Percentiles rank a stretch among this genome's conserved stretches.
These are phyloP conservation scores for Boletus vinaceobasis DNA, from an alignment of 768 basidiomycete genomes.

Conservation along the genomic window DNA sequence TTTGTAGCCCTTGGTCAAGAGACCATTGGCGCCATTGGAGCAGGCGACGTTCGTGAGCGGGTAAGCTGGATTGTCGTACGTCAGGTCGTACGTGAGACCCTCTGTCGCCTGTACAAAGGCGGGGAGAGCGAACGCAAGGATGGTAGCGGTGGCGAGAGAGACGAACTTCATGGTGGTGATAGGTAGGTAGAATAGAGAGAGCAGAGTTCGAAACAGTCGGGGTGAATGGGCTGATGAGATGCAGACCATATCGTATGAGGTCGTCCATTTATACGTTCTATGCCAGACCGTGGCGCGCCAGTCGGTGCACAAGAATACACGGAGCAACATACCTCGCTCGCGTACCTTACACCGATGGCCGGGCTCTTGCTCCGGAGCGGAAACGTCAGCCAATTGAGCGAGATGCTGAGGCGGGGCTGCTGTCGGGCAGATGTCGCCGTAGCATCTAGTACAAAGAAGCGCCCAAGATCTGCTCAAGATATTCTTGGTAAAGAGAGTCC, in stretches of 20 bases:
- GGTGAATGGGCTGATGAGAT: not conserved
- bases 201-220: not conserved
- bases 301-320: not conserved
- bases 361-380: not conserved
- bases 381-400: slow-evolving; percentile 3
- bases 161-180: slow-evolving; percentile 25
- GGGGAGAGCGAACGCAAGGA: slow-evolving; percentile 16
- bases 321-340: too few relatives aligned
- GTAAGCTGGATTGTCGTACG: slow-evolving; percentile 26
- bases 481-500: too few relatives aligned
- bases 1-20: slow-evolving; percentile 29
- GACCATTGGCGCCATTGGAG: slow-evolving; percentile 32
- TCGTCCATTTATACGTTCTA: slow-evolving; percentile 14
- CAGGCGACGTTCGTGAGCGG: slow-evolving; percentile 27
- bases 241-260: not conserved
- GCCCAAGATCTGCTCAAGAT: not conserved
- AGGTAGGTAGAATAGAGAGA: not conserved
- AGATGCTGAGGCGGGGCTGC: not conserved
- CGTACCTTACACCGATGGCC: not conserved
- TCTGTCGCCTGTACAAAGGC: slow-evolving; percentile 11
- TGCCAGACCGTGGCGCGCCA: not conserved
- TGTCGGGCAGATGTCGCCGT: slow-evolving; percentile 1
- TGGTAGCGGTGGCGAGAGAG: slow-evolving; percentile 4
- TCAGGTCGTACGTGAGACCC: slow-evolving; percentile 30
- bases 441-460: not conserved